Percentiles rank a stretch among this genome's conserved stretches.
Evolutionary conservation across 441 rosid species (phyloP).

Genomic region (Euphorbia schlechtendalii): DNA sequence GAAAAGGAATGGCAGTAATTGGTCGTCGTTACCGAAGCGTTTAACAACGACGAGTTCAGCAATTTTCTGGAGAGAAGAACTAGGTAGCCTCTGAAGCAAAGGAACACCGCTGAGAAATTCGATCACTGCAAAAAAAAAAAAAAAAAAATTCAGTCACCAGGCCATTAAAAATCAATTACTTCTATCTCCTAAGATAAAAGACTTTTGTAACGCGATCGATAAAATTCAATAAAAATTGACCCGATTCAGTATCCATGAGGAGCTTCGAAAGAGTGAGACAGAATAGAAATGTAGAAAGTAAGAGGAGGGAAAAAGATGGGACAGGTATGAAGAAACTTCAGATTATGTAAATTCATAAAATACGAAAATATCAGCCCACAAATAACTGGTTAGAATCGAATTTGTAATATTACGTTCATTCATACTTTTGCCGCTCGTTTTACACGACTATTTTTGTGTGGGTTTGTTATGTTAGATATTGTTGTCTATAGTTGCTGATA

Average conservation of each 20-base stretch:
- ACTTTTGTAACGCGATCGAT: background rate
- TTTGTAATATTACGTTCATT: too few species aligned
- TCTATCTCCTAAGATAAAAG: too few species aligned
- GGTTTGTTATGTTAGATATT: too few species aligned
- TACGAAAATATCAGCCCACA: too few species aligned
- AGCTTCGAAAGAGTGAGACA: background rate
- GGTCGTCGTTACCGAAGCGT: constrained; percentile 40
- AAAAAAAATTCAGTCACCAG: background rate
- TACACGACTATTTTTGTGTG: too few species aligned
- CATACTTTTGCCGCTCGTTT: too few species aligned
- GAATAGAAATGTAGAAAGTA: background rate
- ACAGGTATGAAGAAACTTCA: too few species aligned
- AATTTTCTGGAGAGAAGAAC: constrained; percentile 61
- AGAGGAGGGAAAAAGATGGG: background rate
- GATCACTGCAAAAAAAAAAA: constrained; percentile 41
- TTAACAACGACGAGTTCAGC: constrained; percentile 46
- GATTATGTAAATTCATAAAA: too few species aligned
- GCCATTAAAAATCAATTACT: background rate
- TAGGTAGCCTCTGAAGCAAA: constrained; percentile 69
- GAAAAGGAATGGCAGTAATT: background rate
- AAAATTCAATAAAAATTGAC: constrained; percentile 15
- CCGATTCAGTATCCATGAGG: constrained; percentile 41
- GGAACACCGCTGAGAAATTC: constrained; percentile 81
- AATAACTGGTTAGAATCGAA: too few species aligned
- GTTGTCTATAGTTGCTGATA: too few species aligned